Percentiles rank a stretch among this genome's conserved stretches.
Conservation (phyloP, 2,329 filamentous ascomycete species). For the Aureobasidium sp. region DNA sequence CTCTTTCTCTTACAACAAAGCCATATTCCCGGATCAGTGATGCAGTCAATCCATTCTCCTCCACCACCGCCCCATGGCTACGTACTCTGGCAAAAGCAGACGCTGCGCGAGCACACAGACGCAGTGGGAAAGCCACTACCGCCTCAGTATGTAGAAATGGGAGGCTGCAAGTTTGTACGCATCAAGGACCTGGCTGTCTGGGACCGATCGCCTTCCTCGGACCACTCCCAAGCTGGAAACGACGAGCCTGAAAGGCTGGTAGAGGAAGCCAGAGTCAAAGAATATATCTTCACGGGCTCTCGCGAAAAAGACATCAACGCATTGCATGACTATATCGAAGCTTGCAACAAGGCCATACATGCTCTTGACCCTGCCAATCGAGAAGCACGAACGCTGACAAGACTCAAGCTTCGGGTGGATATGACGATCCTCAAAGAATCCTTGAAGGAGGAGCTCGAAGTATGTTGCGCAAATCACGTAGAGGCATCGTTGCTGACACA, state of each 20-base stretch:
- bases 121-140: background rate
- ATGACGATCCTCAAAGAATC: background rate
- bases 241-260: background rate
- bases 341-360: background rate
- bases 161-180: background rate
- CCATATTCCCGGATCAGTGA: background rate
- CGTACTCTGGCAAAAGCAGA: conserved; percentile 5
- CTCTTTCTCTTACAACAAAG: too few relatives aligned
- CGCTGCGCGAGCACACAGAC: background rate
- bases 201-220: background rate
- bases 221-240: background rate
- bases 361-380: background rate
- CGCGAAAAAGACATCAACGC: background rate
- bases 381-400: background rate
- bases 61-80: background rate
- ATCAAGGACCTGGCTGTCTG: background rate
- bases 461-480: background rate
- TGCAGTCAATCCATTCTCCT: background rate
- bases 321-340: background rate
- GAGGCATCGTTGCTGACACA: background rate
- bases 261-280: background rate
- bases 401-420: background rate
- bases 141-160: background rate
- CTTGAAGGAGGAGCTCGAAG: conserved; percentile 4
- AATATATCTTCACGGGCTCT: conserved; percentile 10